A percentile compares a stretch with the other conserved stretches of the same genome.
These are phyloP conservation scores for Sphenostylis stenocarpa DNA, from an alignment of 306 rosid genomes.

Conservation along the genomic window DNA sequence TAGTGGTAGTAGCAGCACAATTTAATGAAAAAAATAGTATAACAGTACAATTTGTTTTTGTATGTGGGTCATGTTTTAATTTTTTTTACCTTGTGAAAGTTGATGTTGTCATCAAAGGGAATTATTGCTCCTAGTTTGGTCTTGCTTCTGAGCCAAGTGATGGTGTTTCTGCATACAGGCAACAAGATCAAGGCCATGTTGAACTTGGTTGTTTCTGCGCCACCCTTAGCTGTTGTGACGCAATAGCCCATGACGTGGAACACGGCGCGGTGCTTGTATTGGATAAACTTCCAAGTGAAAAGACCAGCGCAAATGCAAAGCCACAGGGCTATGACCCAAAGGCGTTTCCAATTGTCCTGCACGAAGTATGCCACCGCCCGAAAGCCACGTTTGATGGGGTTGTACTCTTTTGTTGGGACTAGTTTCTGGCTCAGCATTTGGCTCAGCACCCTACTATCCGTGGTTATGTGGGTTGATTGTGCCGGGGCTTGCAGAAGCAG, in stretches of 20 bases:
- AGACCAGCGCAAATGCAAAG: constrained; percentile 57
- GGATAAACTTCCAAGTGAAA: constrained; percentile 81
- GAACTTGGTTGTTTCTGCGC: constrained; percentile 84
- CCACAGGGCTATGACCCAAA: constrained; percentile 79
- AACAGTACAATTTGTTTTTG: background rate
- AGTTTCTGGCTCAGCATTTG: constrained; percentile 75
- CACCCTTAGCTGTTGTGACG: constrained; percentile 76
- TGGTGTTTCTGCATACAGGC: constrained; percentile 82
- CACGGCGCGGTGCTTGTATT: constrained; percentile 65
- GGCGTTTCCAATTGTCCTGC: constrained; percentile 76
- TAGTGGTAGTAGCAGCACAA: background rate
- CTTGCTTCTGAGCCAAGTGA: constrained; percentile 79
- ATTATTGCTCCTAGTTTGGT: constrained; percentile 59
- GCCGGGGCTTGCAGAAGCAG: constrained; percentile 76
- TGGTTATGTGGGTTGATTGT: constrained; percentile 52
- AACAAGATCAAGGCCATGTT: constrained; percentile 80
- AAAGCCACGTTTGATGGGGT: constrained; percentile 59
- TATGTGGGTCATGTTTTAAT: too few species aligned
- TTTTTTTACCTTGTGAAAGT: constrained; percentile 67
- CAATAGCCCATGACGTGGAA: constrained; percentile 86
- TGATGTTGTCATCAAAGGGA: constrained; percentile 84
- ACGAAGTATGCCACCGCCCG: constrained; percentile 53
- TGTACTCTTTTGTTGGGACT: constrained; percentile 66
- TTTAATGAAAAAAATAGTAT: background rate
- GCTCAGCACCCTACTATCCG: constrained; percentile 65